A percentile compares a stretch with the other conserved stretches of the same genome.
Evolutionary conservation across 768 basidiomycete genomes (phyloP).

Genomic region (Erythrobasidium yunnanense): DNA sequence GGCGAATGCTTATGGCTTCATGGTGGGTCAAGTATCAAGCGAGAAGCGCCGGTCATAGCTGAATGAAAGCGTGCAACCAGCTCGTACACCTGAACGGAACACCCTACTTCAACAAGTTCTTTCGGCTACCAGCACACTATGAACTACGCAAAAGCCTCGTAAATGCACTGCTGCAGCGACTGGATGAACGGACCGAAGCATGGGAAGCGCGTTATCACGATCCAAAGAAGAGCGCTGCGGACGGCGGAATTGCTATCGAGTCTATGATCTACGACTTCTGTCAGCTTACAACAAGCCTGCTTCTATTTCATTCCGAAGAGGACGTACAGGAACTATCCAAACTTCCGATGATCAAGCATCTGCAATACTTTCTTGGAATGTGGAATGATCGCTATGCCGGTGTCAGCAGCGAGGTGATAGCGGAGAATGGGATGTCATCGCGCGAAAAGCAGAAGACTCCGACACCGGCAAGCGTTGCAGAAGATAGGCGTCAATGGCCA

Average conservation of each 20-base stretch:
- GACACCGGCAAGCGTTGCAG: not conserved
- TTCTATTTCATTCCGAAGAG: constrained; percentile 15
- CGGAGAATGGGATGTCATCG: not conserved
- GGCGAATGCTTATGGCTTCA: constrained; percentile 24
- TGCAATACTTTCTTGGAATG: not conserved
- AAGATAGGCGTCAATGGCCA: not conserved
- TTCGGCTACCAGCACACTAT: not conserved
- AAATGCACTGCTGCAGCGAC: not conserved
- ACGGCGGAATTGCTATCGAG: not conserved
- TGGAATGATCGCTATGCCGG: constrained; percentile 12
- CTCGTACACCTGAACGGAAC: constrained; percentile 23
- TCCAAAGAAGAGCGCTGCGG: not conserved
- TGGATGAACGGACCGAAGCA: not conserved
- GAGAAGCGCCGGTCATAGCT: not conserved
- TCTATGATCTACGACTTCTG: constrained; percentile 25
- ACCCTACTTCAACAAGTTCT: constrained; percentile 23
- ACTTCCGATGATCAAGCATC: not conserved
- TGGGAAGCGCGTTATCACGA: not conserved
- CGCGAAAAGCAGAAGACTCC: not conserved
- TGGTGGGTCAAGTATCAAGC: too few relatives aligned
- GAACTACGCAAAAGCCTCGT: not conserved
- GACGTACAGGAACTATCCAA: not conserved
- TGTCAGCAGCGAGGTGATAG: not conserved
- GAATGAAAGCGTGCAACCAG: not conserved
- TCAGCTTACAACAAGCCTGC: constrained; percentile 9